phyloP scores from a whole-genome alignment of 1,284 basidiomycete genomes.

The Puccinia polysora region DNA sequence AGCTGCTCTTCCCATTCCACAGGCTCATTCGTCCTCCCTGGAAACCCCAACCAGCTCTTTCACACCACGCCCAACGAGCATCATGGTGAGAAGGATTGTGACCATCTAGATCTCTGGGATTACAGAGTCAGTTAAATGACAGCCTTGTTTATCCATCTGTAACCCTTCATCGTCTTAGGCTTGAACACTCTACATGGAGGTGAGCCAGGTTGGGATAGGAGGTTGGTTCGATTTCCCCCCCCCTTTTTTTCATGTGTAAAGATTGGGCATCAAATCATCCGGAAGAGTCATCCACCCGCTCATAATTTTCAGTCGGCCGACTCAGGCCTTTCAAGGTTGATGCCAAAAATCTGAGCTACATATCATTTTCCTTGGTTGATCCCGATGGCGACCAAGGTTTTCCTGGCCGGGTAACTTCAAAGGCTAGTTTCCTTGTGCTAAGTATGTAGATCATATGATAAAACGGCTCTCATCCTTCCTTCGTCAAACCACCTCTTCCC shows the following conservation, averaged over 20 bases:
- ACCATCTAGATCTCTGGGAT: background rate
- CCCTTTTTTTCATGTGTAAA: background rate
- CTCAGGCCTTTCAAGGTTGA: slow-evolving; percentile 31
- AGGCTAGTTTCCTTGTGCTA: slow-evolving; percentile 15
- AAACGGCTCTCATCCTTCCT: background rate
- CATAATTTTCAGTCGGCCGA: background rate
- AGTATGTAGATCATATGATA: background rate
- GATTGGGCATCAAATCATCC: background rate
- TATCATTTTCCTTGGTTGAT: slow-evolving; percentile 33
- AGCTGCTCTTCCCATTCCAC: slow-evolving; percentile 44
- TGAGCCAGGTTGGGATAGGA: slow-evolving; percentile 38
- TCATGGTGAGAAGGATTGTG: background rate
- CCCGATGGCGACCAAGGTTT: slow-evolving; percentile 36
- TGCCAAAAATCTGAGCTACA: slow-evolving; percentile 32
- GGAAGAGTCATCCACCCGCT: background rate
- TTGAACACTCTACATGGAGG: slow-evolving; percentile 39
- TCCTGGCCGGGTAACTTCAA: slow-evolving; percentile 22
- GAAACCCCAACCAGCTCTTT: slow-evolving; percentile 26
- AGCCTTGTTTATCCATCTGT: background rate
- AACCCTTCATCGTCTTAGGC: background rate
- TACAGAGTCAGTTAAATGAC: background rate
- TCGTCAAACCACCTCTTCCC: background rate
- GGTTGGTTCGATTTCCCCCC: slow-evolving; percentile 8
- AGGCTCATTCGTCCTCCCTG: slow-evolving; percentile 44
- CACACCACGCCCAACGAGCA: slow-evolving; percentile 45